Evolutionary conservation across 208 protist genomes (phyloP), one percentile per base, ranked within the genome.

Genomic region (Trichomonas tenax): DNA sequence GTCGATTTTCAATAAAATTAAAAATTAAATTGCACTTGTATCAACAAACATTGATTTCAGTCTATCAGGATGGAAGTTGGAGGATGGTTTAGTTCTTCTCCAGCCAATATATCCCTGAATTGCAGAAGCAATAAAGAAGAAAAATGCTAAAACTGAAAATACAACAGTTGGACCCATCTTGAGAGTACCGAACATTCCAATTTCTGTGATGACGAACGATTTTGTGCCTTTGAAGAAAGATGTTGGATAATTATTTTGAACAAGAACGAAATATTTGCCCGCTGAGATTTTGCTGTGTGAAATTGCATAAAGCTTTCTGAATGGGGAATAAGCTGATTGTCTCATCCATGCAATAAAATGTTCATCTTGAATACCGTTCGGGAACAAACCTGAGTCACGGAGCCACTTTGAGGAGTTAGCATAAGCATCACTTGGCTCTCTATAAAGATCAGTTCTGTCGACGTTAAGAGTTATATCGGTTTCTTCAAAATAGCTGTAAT

Each of bases 331-430:
- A 38, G 86, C 40, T 34, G 86, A 93, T 38, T 51, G 44, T 36
- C 86, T 93, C 86, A 93, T 93, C 86, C 86, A 93, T 26, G 31
- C 17, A 38, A 93, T 93, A 51, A 93, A 93, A 51, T 93, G 86
- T 44, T 34, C 15, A 40, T 93, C 45, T 93, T 17, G 41, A n/a
- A 48, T 41, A 10, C 44, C 44, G 6, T 38, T 23, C 34, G 23
- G 17, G 34, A 93, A 93, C 46, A 93, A 93, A 1, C 44, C 86
- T 11, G 41, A 34, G 46, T 93, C 86, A 34, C 26, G 1, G 21
- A 93, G 86, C 86, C 86, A 93, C 9, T 51, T 23, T 51, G 86
- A 40, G n/a, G 86, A 93, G 2, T 34, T 38, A 36, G 23, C 36
- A 15, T 93, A 93, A 23, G 0, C 0, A 9, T 38, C 45, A 38